Evolutionary conservation across 306 rosid genomes (phyloP), one percentile per base, ranked within the genome.

Genomic region (Myrica gale): DNA sequence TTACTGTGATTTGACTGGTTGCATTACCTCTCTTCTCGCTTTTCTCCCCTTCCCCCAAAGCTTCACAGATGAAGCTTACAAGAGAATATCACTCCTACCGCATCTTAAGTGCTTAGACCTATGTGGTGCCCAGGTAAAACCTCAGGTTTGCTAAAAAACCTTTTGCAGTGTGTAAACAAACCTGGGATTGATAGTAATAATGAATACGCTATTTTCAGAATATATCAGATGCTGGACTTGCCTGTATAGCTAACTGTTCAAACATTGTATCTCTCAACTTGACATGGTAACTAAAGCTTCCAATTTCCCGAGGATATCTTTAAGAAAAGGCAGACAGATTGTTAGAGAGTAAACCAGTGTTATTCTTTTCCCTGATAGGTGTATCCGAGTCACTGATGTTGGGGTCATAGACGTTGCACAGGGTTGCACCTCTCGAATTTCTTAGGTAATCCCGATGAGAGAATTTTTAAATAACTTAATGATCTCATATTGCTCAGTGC

Each of bases 111-210:
- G 81, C 82, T 74, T 90, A 87, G 97, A 92, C 84, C 88, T 90
- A 46, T 92, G 94, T 56, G 96, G 96, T 54, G 97, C 90, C 73
- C 97, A 87, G 97, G 97, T 92, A 83, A 80, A 63, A 76, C 72
- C n/a, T 73, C 56, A 4, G 44, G 70, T 61, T 53, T 73, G 55
- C 39, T 26, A 11, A 39, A 68, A 20, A 65, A 77, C 73, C 53
- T 60, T 76, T 73, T 74, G 37, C 42, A 44, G 20, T 16, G 9
- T 79, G 54, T 39, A 32, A 32, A 75, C 76, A 63, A 57, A 67
- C 56, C 69, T 77, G 45, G 76, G 15, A 55, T 69, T 74, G 75
- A 68, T 83, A 45, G 74, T 77, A 51, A 54, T 55, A 13, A 20
- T 60, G 61, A 55, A 54, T 63, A 6, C 72, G 69, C 54, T 80